Conservation (phyloP, 345 rosid species). For the Eucalyptus leucophloia region DNA sequence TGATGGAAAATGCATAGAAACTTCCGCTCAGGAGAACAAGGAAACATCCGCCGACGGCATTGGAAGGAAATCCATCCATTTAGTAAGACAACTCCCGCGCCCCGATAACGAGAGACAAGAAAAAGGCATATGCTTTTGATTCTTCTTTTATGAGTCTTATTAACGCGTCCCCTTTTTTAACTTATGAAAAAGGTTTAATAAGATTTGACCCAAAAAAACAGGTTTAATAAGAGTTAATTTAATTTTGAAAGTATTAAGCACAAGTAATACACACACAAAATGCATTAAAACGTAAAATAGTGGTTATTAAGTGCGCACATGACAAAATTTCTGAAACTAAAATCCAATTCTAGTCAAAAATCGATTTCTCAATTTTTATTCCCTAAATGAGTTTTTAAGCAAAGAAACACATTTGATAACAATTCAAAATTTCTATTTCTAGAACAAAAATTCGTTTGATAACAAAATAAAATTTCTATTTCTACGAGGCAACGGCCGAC, state of each 20-base stretch:
- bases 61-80: not conserved
- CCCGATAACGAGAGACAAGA: not conserved
- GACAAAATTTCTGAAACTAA: no score
- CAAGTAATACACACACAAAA: not conserved
- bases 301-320: not conserved
- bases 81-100: not conserved
- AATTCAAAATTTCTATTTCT: no score
- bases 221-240: not conserved
- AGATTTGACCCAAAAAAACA: not conserved
- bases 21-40: not conserved
- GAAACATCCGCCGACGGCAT: not conserved
- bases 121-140: not conserved
- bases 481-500: fast-evolving
- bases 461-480: no score
- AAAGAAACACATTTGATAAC: fast-evolving
- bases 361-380: no score
- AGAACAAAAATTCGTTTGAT: fast-evolving
- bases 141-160: not conserved
- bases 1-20: not conserved
- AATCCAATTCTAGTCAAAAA: fast-evolving
- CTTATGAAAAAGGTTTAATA: not conserved
- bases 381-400: fast-evolving
- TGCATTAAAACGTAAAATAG: not conserved
- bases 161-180: not conserved
- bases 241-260: not conserved